Conservation (phyloP, 345 rosid genomes). For the Salix suchowensis region DNA sequence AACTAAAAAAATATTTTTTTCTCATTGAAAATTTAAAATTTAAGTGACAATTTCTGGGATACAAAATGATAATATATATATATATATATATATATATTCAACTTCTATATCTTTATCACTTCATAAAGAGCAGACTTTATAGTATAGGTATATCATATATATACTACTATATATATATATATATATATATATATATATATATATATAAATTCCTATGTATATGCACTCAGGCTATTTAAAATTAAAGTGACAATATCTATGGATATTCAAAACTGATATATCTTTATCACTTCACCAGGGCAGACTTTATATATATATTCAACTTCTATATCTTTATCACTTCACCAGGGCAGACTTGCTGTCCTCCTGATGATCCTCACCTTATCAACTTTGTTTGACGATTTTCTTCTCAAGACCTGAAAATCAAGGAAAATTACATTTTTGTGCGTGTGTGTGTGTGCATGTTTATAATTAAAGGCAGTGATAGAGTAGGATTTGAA, state of each 20-base stretch:
- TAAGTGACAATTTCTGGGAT: not conserved
- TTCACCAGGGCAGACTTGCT: slow-evolving; percentile 53
- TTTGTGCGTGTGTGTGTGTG: too few relatives aligned
- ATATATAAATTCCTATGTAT: too few relatives aligned
- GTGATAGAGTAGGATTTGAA: not conserved
- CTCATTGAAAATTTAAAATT: too few relatives aligned
- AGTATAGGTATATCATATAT: too few relatives aligned
- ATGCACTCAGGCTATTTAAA: not conserved
- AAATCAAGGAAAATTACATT: not conserved
- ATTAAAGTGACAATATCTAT: not conserved
- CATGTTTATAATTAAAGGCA: too few relatives aligned
- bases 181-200: too few relatives aligned
- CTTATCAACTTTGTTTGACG: slow-evolving; percentile 39
- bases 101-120: too few relatives aligned
- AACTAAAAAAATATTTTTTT: too few relatives aligned
- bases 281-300: slow-evolving; percentile 39
- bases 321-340: not conserved
- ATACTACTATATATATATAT: too few relatives aligned
- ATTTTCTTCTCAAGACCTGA: slow-evolving; percentile 43
- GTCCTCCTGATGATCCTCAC: slow-evolving; percentile 50
- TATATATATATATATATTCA: too few relatives aligned
- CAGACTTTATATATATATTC: slow-evolving; percentile 22
- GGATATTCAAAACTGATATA: not conserved
- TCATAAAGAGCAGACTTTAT: too few relatives aligned
- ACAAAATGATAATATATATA: too few relatives aligned